Evolutionary conservation across 441 rosid genomes (phyloP), one percentile per base, ranked within the genome.

Genomic region (Theobroma grandiflorum): DNA sequence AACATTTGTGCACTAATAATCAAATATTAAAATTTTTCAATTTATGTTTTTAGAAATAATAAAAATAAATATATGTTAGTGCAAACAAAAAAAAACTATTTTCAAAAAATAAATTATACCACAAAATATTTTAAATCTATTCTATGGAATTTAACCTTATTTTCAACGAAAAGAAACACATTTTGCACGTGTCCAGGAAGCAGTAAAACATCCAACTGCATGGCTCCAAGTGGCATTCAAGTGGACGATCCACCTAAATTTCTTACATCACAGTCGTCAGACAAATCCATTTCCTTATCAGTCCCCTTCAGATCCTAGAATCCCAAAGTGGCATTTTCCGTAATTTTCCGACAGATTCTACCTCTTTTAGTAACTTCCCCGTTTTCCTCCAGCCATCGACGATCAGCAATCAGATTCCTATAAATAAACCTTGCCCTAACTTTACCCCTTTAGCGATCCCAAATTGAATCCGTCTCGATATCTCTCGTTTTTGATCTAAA

Each of bases 331-430:
- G 81, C 80, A 79, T 58, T 42, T 71, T 58, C 8, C 45, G 87
- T 87, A 76, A 87, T 72, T 80, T 53, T 67, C 2, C 0, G 0
- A 26, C 52, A 37, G 72, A 76, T 76, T 15, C 80, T 42, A 43
- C 72, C 80, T 38, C 31, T 76, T 84, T 64, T 66, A 2, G 86
- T 85, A 80, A 73, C 80, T 82, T 68, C 2, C 3, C 16, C 42
- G 2, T 2, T 1, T 40, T 33, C 45, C 35, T 1, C 55, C 14
- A 7, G 14, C 31, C 6, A 14, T 69, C 62, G 31, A 68, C 71
- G 73, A 72, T 79, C 80, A 45, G 70, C 85, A 15, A 74, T 26
- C 79, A 2, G 50, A 65, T 65, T 57, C 69, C 83, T 79, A 64
- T 83, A 83, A 80, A 72, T 42, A 4, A 8, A 22, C 67, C 53